These are phyloP conservation scores for Symbiodinium natans DNA, from an alignment of 73 alveolate species.

Conservation along the genomic window DNA sequence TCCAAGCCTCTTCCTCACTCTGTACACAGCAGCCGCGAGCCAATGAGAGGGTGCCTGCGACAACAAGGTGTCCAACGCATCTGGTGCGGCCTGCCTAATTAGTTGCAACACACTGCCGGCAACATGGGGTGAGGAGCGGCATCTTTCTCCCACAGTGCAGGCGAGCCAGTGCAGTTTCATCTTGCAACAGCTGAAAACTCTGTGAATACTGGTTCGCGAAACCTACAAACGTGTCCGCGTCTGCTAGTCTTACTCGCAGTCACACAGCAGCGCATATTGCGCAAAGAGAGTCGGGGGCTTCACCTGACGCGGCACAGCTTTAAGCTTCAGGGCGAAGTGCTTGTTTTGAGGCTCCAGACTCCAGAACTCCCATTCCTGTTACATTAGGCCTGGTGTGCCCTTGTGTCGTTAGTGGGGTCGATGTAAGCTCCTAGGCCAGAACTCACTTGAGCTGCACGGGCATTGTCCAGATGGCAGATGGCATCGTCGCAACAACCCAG, in stretches of 20 bases:
- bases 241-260: neutral
- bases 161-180: neutral
- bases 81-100: neutral
- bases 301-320: neutral
- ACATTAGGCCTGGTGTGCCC: too few relatives aligned
- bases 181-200: neutral
- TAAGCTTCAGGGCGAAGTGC: too few relatives aligned
- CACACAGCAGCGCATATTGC: neutral
- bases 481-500: too few relatives aligned
- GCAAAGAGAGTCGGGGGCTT: neutral
- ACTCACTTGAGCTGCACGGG: too few relatives aligned
- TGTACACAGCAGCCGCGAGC: slow-evolving; percentile 1
- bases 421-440: too few relatives aligned
- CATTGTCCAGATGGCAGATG: too few relatives aligned
- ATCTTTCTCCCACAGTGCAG: neutral
- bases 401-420: too few relatives aligned
- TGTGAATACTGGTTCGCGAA: neutral
- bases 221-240: neutral
- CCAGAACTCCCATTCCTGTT: too few relatives aligned
- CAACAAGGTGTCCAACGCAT: neutral
- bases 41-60: neutral
- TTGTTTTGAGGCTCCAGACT: too few relatives aligned
- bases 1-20: neutral
- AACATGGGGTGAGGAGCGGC: too few relatives aligned
- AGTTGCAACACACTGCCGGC: too few relatives aligned